Conservation (phyloP, 805 yeast species). For the Teunomyces tritomae region DNA sequence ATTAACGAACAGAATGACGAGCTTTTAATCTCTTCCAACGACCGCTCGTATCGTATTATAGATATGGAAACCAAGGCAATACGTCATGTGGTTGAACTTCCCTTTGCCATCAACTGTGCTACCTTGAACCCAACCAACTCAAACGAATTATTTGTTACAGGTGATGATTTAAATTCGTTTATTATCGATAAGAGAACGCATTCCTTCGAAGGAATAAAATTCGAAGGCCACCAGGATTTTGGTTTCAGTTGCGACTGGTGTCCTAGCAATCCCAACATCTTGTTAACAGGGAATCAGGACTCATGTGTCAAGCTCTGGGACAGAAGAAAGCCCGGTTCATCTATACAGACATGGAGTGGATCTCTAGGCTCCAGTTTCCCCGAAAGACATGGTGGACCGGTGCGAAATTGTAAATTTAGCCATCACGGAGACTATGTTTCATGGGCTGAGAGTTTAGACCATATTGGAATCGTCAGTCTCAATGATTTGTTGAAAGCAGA, state of each 20-base stretch:
- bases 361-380: conserved; percentile 25
- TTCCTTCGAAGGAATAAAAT: conserved; percentile 11
- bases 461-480: conserved; percentile 48
- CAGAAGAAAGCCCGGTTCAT: conserved; percentile 31
- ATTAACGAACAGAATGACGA: conserved; percentile 29
- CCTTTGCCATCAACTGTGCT: conserved; percentile 52
- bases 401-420: conserved; percentile 53
- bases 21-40: conserved; percentile 51
- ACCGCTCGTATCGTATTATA: conserved; percentile 38
- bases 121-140: conserved; percentile 39
- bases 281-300: conserved; percentile 63
- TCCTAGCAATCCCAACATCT: conserved; percentile 33
- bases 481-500: conserved; percentile 21
- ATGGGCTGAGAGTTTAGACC: conserved; percentile 61
- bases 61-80: conserved; percentile 26
- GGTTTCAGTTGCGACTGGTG: conserved; percentile 64
- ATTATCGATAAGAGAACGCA: conserved; percentile 44
- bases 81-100: conserved; percentile 19
- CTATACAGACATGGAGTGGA: conserved; percentile 35
- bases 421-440: conserved; percentile 43
- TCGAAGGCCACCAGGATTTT: conserved; percentile 52
- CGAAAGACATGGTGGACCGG: conserved; percentile 41
- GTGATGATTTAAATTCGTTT: conserved; percentile 45
- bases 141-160: conserved; percentile 45
- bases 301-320: conserved; percentile 56